Percentiles rank a stretch among this genome's conserved stretches.
phyloP scores from a whole-genome alignment of 2,329 filamentous ascomycete genomes.

The Thielaviopsis punctulata region DNA sequence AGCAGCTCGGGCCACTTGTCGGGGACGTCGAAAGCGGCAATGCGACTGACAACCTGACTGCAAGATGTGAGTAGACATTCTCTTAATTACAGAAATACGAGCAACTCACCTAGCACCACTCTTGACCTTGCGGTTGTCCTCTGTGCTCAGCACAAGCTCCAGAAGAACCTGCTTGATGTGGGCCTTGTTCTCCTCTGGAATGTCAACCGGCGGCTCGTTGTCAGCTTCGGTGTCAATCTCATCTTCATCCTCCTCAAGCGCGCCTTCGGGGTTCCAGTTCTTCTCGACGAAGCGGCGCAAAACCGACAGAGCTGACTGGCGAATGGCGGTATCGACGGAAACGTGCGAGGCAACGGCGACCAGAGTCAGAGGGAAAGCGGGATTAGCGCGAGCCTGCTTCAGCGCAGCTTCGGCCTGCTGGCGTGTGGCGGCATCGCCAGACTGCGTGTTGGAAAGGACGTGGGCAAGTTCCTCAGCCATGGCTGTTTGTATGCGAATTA shows the following conservation, averaged over 20 bases:
- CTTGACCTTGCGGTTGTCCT: slow-evolving; percentile 73
- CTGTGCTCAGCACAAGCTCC: slow-evolving; percentile 55
- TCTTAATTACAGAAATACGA: background rate
- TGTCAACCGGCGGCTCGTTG: slow-evolving; percentile 16
- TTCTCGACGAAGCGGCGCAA: slow-evolving; percentile 70
- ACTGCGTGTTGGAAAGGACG: slow-evolving; percentile 76
- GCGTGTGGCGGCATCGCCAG: slow-evolving; percentile 55
- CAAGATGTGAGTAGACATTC: background rate
- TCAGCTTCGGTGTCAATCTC: slow-evolving; percentile 50
- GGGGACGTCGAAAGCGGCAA: slow-evolving; percentile 82
- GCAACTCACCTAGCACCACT: slow-evolving; percentile 58
- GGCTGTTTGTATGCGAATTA: slow-evolving; percentile 9
- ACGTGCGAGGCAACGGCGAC: slow-evolving; percentile 64
- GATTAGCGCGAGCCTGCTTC: slow-evolving; percentile 48
- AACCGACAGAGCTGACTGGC: slow-evolving; percentile 66
- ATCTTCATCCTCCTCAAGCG: slow-evolving; percentile 46
- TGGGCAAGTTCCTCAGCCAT: slow-evolving; percentile 91
- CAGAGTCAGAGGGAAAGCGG: slow-evolving; percentile 62
- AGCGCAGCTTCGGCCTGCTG: slow-evolving; percentile 78
- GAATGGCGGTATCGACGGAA: slow-evolving; percentile 54
- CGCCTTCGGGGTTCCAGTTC: slow-evolving; percentile 65
- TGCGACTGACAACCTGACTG: slow-evolving; percentile 71
- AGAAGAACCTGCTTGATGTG: slow-evolving; percentile 59
- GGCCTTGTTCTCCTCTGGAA: slow-evolving; percentile 31
- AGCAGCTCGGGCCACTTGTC: slow-evolving; percentile 88